Conservation (phyloP, 371 early-diverging fungal species). For the Fennellomyces sp. region DNA sequence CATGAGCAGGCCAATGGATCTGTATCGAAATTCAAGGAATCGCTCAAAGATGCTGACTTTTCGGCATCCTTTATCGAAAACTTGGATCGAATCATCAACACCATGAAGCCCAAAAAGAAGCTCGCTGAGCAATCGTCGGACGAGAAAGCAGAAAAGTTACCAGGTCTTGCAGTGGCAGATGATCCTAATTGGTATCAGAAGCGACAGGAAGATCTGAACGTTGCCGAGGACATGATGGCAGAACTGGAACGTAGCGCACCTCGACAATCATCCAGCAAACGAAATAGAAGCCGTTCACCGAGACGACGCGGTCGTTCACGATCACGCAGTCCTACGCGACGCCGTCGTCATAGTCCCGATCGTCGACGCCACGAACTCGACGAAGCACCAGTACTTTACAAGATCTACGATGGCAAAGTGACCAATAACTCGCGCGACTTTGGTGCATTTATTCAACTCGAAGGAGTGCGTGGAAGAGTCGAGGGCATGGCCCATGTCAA, state of each 20-base stretch:
- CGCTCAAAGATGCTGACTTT: constrained; percentile 82
- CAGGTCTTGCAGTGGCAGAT: constrained; percentile 82
- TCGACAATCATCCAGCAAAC: constrained; percentile 15
- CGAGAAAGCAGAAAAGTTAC: constrained; percentile 68
- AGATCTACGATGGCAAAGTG: constrained; percentile 87
- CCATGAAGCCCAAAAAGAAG: constrained; percentile 75
- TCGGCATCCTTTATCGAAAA: constrained; percentile 83
- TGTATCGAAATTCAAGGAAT: constrained; percentile 69
- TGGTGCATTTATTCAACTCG: constrained; percentile 89
- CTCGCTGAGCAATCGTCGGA: constrained; percentile 28
- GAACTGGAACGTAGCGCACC: constrained; percentile 55
- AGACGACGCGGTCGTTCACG: constrained; percentile 24
- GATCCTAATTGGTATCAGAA: constrained; percentile 55
- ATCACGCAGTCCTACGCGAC: constrained; percentile 17
- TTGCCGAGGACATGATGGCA: constrained; percentile 59
- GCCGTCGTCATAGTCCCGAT: constrained; percentile 32
- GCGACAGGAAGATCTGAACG: constrained; percentile 43
- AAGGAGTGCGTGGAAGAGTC: constrained; percentile 68
- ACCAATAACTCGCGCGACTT: constrained; percentile 80
- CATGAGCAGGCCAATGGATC: constrained; percentile 68
- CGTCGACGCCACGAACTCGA: constrained; percentile 46
- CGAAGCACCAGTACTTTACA: constrained; percentile 83
- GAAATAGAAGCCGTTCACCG: constrained; percentile 29
- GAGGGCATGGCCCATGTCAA: constrained; percentile 93
- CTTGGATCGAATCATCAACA: constrained; percentile 87